Conservation (phyloP, 73 alveolate genomes). For the Tetrahymena borealis region DNA sequence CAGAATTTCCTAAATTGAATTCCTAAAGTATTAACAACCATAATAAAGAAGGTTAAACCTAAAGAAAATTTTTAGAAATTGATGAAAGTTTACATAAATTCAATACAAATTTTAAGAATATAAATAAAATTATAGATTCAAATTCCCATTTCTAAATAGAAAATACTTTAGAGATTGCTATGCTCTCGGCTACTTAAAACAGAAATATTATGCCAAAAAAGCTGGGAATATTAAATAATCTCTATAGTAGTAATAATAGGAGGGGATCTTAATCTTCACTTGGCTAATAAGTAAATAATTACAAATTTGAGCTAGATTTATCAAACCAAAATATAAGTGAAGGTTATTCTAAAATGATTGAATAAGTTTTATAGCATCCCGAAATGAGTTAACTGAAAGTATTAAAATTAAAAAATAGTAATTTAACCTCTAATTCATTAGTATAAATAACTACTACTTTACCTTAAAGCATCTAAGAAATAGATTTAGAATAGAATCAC, state of each 20-base stretch:
- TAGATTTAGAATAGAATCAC: background rate
- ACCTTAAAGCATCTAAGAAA: background rate
- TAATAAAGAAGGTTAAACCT: too few species aligned
- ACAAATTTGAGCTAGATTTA: background rate
- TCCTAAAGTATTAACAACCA: too few species aligned
- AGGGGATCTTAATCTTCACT: background rate
- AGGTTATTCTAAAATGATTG: background rate
- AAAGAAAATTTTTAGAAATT: background rate
- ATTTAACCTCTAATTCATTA: background rate
- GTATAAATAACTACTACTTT: background rate
- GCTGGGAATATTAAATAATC: background rate
- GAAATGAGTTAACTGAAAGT: background rate
- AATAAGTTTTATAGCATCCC: background rate
- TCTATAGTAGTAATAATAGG: too few species aligned
- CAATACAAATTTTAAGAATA: background rate
- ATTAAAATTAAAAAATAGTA: background rate
- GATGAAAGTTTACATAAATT: background rate
- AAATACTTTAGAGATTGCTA: background rate
- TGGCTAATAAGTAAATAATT: background rate
- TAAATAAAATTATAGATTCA: background rate
- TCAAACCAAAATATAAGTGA: background rate
- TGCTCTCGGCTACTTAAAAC: background rate
- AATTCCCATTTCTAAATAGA: background rate
- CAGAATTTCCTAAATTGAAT: too few species aligned
- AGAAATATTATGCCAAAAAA: background rate